Base-by-base conservation (phyloP, 192 early-diverging fungal genomes). In the Gamsiella multidivaricata region DNA sequence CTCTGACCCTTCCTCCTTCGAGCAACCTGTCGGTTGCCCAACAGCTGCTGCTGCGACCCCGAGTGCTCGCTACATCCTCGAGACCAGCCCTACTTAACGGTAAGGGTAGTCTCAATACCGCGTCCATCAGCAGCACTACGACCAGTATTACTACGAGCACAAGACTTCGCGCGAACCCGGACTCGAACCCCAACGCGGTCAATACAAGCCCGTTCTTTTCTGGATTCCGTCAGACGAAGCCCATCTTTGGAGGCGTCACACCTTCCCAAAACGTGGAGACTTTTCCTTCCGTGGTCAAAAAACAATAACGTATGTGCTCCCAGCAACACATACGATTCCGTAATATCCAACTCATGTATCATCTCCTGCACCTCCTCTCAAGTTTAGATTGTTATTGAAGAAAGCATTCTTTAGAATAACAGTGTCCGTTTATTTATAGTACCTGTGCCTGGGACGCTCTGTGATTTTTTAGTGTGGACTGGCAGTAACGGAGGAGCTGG, bases 211-310 rank as follows among this genome's bases (percentile, higher is more conserved):
- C 43, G 12, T 64, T 53, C 32, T 64, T 64, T 31, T 64, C 50
- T 12, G 49, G 49, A 17, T 52, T 64, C 32, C 61, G 61, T 28
- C 61, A 64, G 36, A 64, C 61, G 9, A 64, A 64, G 37, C 49
- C 61, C 2, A 15, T 5, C 3, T 64, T 64, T 26, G 26, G 49
- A 53, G 61, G 37, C 4, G 34, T 34, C 5, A 53, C 61, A 9
- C 61, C 49, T 37, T 50, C 2, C 33, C 23, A 42, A 26, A 28
- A 53, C 3, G 26, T 28, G 0, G n/a, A n/a, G n/a, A n/a, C n/a
- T n/a, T n/a, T n/a, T n/a, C n/a, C n/a, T n/a, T n/a, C n/a, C n/a
- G n/a, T n/a, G n/a, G n/a, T n/a, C n/a, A n/a, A n/a, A n/a, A n/a
- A n/a, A n/a, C n/a, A n/a, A n/a, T n/a, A 20, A 49, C 46, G 22